These are phyloP conservation scores for Schrenkiella parvula DNA, from an alignment of 345 rosid genomes.

Conservation along the genomic window DNA sequence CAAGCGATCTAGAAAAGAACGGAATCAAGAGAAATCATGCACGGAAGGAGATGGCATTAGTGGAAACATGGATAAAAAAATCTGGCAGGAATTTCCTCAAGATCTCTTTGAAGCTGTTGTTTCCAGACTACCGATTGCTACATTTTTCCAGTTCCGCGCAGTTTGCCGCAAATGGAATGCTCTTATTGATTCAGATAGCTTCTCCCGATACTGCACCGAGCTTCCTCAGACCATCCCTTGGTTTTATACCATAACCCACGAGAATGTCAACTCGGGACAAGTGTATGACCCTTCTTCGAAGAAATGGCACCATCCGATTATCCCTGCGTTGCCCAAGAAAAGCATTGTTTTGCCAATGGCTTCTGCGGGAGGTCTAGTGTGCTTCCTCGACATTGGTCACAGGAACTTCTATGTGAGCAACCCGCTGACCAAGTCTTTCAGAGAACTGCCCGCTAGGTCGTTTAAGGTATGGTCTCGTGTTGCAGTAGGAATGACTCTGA, in stretches of 20 bases:
- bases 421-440: slow-evolving; percentile 77
- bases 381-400: slow-evolving; percentile 92
- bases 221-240: slow-evolving; percentile 62
- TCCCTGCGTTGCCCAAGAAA: slow-evolving; percentile 66
- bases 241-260: slow-evolving; percentile 91
- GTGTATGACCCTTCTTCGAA: slow-evolving; percentile 75
- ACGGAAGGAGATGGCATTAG: slow-evolving; percentile 27
- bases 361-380: slow-evolving; percentile 92
- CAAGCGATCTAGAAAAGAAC: slow-evolving; percentile 74
- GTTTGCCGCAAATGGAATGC: slow-evolving; percentile 90
- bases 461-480: slow-evolving; percentile 89
- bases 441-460: slow-evolving; percentile 86
- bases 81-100: slow-evolving; percentile 93
- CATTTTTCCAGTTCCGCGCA: slow-evolving; percentile 82
- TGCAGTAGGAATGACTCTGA: slow-evolving; percentile 88
- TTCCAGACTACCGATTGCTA: slow-evolving; percentile 81
- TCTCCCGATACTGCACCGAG: slow-evolving; percentile 64
- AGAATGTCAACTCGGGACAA: slow-evolving; percentile 80
- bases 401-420: slow-evolving; percentile 85
- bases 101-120: slow-evolving; percentile 91
- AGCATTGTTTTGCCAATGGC: slow-evolving; percentile 78
- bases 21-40: slow-evolving; percentile 49
- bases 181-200: slow-evolving; percentile 63
- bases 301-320: slow-evolving; percentile 85
- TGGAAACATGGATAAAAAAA: slow-evolving; percentile 70